Percentiles rank a stretch among this genome's conserved stretches.
Evolutionary conservation across 2,329 filamentous ascomycete genomes (phyloP).

Genomic region (Coniochaeta hoffmannii): DNA sequence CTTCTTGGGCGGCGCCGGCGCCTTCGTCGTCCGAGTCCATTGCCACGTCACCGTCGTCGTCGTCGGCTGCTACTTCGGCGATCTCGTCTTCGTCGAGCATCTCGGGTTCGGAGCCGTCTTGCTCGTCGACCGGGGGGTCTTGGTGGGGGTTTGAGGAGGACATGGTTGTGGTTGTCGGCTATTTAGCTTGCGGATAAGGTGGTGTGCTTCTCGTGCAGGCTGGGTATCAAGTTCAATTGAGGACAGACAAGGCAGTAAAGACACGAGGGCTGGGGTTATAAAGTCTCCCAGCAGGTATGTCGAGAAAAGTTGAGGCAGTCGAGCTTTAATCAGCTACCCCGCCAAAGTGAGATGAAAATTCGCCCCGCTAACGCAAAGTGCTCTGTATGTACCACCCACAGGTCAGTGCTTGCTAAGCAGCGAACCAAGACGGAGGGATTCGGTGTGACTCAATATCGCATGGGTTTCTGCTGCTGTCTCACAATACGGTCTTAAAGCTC

Average conservation of each 20-base stretch:
- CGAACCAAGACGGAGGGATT: background rate
- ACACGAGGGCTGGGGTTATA: no score
- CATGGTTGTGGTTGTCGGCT: background rate
- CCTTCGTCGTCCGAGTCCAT: slow-evolving; percentile 20
- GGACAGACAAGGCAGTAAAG: no score
- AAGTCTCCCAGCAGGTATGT: no score
- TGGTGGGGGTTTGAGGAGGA: slow-evolving; percentile 12
- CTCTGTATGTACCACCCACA: background rate
- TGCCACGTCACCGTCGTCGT: slow-evolving; percentile 43
- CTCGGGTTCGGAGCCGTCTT: slow-evolving; percentile 58
- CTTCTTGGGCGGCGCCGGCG: slow-evolving; percentile 30
- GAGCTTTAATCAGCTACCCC: slow-evolving; percentile 2
- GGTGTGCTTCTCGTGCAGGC: background rate
- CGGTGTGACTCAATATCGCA: background rate
- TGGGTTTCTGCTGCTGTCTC: no score
- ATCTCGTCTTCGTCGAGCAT: slow-evolving; percentile 73
- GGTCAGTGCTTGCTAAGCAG: background rate
- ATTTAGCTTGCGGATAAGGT: background rate
- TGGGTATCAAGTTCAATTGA: no score
- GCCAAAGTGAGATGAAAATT: background rate
- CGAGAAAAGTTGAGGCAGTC: background rate
- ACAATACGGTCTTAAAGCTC: no score
- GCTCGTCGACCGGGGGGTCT: slow-evolving; percentile 17
- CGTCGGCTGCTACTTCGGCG: slow-evolving; percentile 71
- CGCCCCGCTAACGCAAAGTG: background rate